Percentiles rank a stretch among this genome's conserved stretches.
phyloP scores from a whole-genome alignment of 176 grass and related monocot species.

The Bonia amplexicaulis region DNA sequence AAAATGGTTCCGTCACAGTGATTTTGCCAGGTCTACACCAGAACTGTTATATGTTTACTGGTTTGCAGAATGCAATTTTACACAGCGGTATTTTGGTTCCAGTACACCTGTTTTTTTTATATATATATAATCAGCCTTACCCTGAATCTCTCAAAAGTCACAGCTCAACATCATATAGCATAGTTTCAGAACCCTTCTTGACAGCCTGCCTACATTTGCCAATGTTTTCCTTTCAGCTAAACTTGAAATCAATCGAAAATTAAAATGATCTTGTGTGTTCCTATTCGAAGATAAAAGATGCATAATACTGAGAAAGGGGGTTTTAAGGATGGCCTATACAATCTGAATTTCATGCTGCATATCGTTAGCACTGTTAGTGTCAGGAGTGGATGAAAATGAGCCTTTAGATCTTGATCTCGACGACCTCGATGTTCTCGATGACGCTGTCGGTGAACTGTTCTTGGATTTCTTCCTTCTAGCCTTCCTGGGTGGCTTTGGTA shows the following conservation, averaged over 20 bases:
- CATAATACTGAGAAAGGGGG: not conserved
- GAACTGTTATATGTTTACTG: too few relatives aligned
- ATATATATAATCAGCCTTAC: not conserved
- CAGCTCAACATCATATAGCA: not conserved
- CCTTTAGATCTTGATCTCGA: slow-evolving; percentile 57
- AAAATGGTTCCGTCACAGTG: too few relatives aligned
- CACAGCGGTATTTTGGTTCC: too few relatives aligned
- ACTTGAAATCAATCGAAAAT: not conserved
- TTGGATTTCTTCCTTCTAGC: slow-evolving; percentile 57
- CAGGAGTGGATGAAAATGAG: slow-evolving; percentile 39
- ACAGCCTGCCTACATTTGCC: not conserved
- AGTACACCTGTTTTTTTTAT: too few relatives aligned
- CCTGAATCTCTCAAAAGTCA: not conserved
- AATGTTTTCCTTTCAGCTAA: not conserved
- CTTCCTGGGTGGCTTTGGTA: slow-evolving; percentile 71
- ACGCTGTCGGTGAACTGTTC: slow-evolving; percentile 36
- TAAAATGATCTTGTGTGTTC: not conserved
- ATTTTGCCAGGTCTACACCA: too few relatives aligned
- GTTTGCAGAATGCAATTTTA: too few relatives aligned
- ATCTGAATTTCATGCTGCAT: slow-evolving; percentile 25
- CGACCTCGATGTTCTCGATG: slow-evolving; percentile 42
- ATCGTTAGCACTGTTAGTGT: not conserved
- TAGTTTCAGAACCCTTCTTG: not conserved
- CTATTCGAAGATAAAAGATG: not conserved
- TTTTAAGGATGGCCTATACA: slow-evolving; percentile 24